phyloP scores from a whole-genome alignment of 169 alveolate genomes.

The Eimeria tenella region DNA sequence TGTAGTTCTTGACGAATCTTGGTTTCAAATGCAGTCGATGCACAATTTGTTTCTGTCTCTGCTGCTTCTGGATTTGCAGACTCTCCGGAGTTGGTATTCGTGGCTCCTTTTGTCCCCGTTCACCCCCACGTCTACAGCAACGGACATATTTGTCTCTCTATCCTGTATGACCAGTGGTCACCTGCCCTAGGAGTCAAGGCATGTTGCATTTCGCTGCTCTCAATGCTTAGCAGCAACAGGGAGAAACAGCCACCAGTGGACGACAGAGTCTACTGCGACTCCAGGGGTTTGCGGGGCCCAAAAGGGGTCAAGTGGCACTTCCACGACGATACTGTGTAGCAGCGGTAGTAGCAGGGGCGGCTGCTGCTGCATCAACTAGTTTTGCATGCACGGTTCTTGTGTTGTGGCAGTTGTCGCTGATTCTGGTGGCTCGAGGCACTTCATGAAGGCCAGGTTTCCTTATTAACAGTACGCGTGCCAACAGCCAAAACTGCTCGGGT shows the following conservation, averaged over 20 bases:
- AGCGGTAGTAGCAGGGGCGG: background rate
- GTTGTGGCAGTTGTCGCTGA: too few species aligned
- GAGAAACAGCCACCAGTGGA: constrained; percentile 81
- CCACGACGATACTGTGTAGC: constrained; percentile 83
- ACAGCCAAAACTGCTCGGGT: too few species aligned
- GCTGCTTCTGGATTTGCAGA: constrained; percentile 43
- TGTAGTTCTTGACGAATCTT: too few species aligned
- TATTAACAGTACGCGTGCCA: too few species aligned
- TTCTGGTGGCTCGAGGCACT: too few species aligned
- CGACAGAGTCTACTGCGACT: constrained; percentile 80
- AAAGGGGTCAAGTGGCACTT: constrained; percentile 83
- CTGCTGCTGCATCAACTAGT: background rate
- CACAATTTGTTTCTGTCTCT: background rate
- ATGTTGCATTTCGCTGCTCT: constrained; percentile 81
- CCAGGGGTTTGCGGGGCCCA: constrained; percentile 80
- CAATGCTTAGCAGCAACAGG: constrained; percentile 83
- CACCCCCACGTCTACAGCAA: constrained; percentile 97
- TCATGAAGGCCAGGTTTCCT: too few species aligned
- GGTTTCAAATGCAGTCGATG: background rate
- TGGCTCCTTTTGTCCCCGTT: constrained; percentile 88
- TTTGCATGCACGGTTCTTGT: too few species aligned
- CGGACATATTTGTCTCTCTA: constrained; percentile 95
- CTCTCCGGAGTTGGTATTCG: constrained; percentile 75
- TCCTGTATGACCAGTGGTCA: constrained; percentile 88
- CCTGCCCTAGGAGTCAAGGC: constrained; percentile 83